Evolutionary conservation across 2,329 filamentous ascomycete genomes (phyloP).

Genomic region (Fusarium domesticum): DNA sequence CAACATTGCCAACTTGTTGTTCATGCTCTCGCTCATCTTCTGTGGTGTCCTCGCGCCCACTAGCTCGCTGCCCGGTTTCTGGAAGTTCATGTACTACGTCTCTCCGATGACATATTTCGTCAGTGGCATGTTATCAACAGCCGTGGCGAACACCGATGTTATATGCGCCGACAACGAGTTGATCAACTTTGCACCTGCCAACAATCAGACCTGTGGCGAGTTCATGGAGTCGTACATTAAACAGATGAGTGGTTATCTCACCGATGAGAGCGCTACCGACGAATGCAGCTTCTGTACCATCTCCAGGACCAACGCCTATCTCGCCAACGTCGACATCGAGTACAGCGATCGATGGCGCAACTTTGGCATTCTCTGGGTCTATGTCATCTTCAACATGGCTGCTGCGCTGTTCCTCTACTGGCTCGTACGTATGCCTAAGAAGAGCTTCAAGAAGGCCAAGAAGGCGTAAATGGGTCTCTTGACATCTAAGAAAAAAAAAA

Average conservation of each 20-base stretch:
- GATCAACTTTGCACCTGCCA: constrained; percentile 59
- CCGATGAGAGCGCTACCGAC: constrained; percentile 45
- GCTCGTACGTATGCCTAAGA: constrained; percentile 49
- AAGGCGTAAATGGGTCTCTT: no score
- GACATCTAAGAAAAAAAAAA: background rate
- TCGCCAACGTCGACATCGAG: constrained; percentile 47
- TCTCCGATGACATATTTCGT: constrained; percentile 83
- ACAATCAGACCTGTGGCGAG: constrained; percentile 54
- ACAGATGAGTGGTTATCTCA: constrained; percentile 51
- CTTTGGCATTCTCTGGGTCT: constrained; percentile 61
- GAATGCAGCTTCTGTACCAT: constrained; percentile 59
- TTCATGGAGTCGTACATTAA: constrained; percentile 56
- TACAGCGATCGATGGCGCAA: constrained; percentile 67
- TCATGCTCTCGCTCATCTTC: constrained; percentile 55
- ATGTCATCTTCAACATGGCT: constrained; percentile 56
- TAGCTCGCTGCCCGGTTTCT: constrained; percentile 56
- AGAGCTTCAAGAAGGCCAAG: constrained; percentile 34
- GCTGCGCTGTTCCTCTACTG: constrained; percentile 57
- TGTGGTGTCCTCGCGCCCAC: constrained; percentile 29
- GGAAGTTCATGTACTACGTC: constrained; percentile 56
- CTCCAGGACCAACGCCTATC: constrained; percentile 50
- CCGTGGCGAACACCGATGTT: constrained; percentile 65
- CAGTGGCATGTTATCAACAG: constrained; percentile 67
- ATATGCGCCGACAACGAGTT: constrained; percentile 68
- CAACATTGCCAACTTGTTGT: constrained; percentile 64